Evolutionary conservation across 208 protist species (phyloP).

Genomic region (Leishmania amazonensis): DNA sequence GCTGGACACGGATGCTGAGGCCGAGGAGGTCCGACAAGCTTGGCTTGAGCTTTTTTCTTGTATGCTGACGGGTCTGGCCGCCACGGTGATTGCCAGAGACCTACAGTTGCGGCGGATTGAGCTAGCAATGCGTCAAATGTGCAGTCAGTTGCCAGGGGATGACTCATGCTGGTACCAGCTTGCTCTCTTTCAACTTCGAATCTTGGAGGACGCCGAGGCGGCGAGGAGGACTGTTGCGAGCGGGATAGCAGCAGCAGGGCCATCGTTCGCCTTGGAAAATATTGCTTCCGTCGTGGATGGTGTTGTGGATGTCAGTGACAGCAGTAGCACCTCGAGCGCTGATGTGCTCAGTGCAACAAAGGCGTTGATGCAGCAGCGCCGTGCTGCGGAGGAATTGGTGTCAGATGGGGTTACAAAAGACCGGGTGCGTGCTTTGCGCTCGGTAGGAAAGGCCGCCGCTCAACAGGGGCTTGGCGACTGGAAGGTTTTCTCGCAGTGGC

Average conservation of each 20-base stretch:
- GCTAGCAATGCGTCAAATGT: slow-evolving; percentile 84
- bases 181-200: slow-evolving; percentile 65
- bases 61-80: slow-evolving; percentile 42
- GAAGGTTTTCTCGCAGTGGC: slow-evolving; percentile 87
- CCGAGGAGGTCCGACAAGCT: slow-evolving; percentile 33
- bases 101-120: slow-evolving; percentile 75
- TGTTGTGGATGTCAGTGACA: not conserved
- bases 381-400: slow-evolving; percentile 20
- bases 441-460: slow-evolving; percentile 64
- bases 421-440: slow-evolving; percentile 44
- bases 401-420: slow-evolving; percentile 23
- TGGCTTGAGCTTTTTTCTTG: slow-evolving; percentile 53
- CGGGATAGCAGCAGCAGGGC: slow-evolving; percentile 28
- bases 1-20: slow-evolving; percentile 30
- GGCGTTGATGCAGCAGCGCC: slow-evolving; percentile 32
- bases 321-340: not conserved
- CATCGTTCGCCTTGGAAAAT: slow-evolving; percentile 63
- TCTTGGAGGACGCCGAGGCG: slow-evolving; percentile 47
- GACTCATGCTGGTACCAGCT: slow-evolving; percentile 80
- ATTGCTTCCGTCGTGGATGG: slow-evolving; percentile 22
- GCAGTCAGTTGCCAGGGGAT: slow-evolving; percentile 56
- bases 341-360: slow-evolving; percentile 4
- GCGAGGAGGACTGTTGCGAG: slow-evolving; percentile 45
- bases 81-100: slow-evolving; percentile 27
- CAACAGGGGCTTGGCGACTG: slow-evolving; percentile 61